phyloP scores from a whole-genome alignment of 2,329 filamentous ascomycete genomes.

The Scopulariopsis brevicaulis region DNA sequence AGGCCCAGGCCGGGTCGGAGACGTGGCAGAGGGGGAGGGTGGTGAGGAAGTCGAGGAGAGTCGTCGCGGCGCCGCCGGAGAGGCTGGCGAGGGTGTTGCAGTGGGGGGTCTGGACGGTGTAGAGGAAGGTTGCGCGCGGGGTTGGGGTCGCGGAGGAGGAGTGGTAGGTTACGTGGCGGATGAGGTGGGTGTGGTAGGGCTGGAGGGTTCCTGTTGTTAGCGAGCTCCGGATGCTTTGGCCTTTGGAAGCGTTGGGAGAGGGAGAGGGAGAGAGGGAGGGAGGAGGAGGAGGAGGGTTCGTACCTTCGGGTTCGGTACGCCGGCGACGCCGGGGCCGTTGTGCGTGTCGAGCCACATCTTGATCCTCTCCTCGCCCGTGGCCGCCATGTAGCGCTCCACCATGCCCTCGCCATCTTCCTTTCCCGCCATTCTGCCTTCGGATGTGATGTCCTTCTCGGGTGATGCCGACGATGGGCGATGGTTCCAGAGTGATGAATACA shows the following conservation, averaged over 20 bases:
- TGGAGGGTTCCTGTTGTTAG: too few species aligned
- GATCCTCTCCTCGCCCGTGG: constrained; percentile 15
- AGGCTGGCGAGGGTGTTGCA: constrained; percentile 42
- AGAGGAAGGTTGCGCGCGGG: constrained; percentile 30
- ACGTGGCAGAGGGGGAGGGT: constrained; percentile 45
- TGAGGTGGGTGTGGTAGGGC: background rate
- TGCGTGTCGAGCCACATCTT: constrained; percentile 16
- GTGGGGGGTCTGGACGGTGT: constrained; percentile 36
- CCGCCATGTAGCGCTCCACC: constrained; percentile 2
- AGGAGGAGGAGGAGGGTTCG: background rate
- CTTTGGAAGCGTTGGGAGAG: background rate
- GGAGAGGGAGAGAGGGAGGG: background rate
- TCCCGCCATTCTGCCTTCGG: background rate
- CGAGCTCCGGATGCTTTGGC: background rate
- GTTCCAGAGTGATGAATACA: too few species aligned
- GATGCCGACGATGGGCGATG: too few species aligned
- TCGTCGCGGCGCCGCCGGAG: constrained; percentile 53
- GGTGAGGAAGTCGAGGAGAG: constrained; percentile 57
- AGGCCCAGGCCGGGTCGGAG: constrained; percentile 40
- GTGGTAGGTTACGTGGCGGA: constrained; percentile 26
- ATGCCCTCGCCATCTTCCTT: background rate
- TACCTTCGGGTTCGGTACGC: background rate
- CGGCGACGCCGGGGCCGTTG: background rate
- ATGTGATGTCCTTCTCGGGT: too few species aligned
- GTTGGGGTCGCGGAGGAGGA: constrained; percentile 21